A percentile compares a stretch with the other conserved stretches of the same genome.
These are phyloP conservation scores for Exserohilum rostratum DNA, from an alignment of 2,329 filamentous ascomycete species.

Conservation along the genomic window DNA sequence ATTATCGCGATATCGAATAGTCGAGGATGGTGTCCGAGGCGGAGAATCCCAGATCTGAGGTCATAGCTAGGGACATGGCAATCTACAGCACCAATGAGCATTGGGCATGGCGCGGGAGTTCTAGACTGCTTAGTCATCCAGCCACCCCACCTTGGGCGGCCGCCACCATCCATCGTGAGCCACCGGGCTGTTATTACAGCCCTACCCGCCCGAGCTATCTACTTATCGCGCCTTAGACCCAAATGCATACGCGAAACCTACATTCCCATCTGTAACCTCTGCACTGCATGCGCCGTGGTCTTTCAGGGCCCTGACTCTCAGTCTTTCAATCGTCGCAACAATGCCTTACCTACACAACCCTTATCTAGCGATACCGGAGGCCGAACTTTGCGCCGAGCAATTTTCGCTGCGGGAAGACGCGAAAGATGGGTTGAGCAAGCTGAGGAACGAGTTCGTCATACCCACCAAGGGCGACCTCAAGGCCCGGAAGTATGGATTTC, in stretches of 20 bases:
- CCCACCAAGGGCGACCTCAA: conserved; percentile 75
- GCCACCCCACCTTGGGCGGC: conserved; percentile 13
- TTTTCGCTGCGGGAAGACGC: conserved; percentile 45
- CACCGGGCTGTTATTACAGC: conserved; percentile 10
- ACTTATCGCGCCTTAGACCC: conserved; percentile 9
- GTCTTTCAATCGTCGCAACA: conserved; percentile 9
- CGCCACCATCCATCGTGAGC: conserved; percentile 21
- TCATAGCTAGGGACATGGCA: conserved; percentile 19
- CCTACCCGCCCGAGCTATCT: conserved; percentile 13
- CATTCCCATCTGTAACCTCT: conserved; percentile 1
- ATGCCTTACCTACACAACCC: conserved; percentile 37
- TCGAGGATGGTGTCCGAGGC: background rate
- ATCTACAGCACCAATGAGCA: conserved; percentile 18
- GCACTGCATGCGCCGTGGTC: conserved; percentile 2
- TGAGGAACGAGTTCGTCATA: conserved; percentile 74
- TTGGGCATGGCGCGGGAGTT: conserved; percentile 3
- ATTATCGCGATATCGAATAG: conserved; percentile 18
- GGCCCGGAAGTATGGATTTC: conserved; percentile 58
- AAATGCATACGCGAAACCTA: background rate
- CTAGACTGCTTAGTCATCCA: conserved; percentile 25
- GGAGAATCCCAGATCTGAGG: conserved; percentile 14
- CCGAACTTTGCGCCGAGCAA: conserved; percentile 36
- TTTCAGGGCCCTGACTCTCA: background rate
- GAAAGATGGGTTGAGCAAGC: conserved; percentile 46
- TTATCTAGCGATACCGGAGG: conserved; percentile 25